Base-by-base conservation (phyloP, 495 filamentous ascomycete genomes). In the Podospora pseudopauciseta region DNA sequence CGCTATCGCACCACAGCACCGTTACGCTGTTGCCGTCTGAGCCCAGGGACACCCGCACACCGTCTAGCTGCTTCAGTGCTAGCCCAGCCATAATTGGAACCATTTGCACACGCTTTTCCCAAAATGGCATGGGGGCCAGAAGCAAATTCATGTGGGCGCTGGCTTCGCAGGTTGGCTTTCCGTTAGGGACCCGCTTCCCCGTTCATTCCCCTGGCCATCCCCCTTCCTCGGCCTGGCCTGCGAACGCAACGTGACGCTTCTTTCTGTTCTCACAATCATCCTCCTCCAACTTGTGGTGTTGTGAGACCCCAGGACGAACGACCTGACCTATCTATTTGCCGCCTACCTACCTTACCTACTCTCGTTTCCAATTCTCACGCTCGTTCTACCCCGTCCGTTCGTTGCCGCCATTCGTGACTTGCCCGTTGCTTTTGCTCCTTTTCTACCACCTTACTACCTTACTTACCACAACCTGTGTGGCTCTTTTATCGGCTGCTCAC, bases 161-260 rank as follows among this genome's bases (percentile, higher is more conserved):
- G 15, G 3, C n/a, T 30, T 28, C 32, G 54, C 39, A 65, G 58
- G 57, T 67, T 44, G 65, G 19, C 60, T 65, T 65, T 65, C 71
- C 32, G 57, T 54, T 53, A 28, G 34, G 32, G 26, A 65, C 63
- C 65, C 71, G 68, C 69, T 70, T 68, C 67, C 69, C 73, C 65
- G 66, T 72, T 65, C 58, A 34, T 34, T 27, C 69, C 58, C 60
- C 27, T 70, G 60, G 58, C 63, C 67, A 58, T 67, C 66, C 69
- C 71, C 71, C 65, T 68, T 67, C 63, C 65, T 75, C 73, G 73
- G 73, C 63, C 73, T 39, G 63, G 60, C 30, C 39, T 49, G 39
- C 39, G 39, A 49, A 49, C 39, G 39, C 39, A 49, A 49, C 55
- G 55, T 58, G 55, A 58, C 55, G 55, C 55, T 58, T 58, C 23